Conservation (phyloP, 2,329 filamentous ascomycete genomes). For the Colletotrichum sp. region DNA sequence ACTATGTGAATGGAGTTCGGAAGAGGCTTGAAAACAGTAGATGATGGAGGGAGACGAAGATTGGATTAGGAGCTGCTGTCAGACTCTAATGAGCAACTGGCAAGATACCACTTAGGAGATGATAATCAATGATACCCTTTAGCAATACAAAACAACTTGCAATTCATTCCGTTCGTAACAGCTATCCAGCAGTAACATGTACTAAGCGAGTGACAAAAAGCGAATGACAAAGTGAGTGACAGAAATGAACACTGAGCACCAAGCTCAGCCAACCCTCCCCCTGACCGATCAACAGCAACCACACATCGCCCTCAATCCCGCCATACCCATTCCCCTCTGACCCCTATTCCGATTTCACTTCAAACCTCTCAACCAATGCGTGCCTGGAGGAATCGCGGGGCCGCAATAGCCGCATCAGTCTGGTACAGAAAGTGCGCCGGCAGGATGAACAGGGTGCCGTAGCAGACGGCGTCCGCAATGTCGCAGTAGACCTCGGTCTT, state of each 20-base stretch:
- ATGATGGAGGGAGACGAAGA: neutral
- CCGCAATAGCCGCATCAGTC: slow-evolving; percentile 20
- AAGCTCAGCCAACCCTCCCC: neutral
- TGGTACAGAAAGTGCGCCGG: slow-evolving; percentile 36
- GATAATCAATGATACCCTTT: slow-evolving; percentile 11
- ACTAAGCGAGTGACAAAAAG: neutral
- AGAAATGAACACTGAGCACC: neutral
- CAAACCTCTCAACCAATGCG: slow-evolving; percentile 18
- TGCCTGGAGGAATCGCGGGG: slow-evolving; percentile 26
- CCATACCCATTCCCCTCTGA: rapidly evolving
- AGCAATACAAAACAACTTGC: neutral
- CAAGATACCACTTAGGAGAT: neutral
- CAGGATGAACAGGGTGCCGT: slow-evolving; percentile 37
- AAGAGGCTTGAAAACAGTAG: neutral
- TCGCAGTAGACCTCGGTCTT: slow-evolving; percentile 43
- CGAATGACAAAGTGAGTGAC: neutral
- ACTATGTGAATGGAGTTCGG: rapidly evolving
- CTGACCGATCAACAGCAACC: neutral
- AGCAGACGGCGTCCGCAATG: slow-evolving; percentile 37
- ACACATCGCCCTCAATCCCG: neutral
- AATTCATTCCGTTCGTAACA: neutral
- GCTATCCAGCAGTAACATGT: neutral
- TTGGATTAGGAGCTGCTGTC: neutral
- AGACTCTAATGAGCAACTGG: neutral
- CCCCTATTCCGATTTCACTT: rapidly evolving